Percentiles rank a stretch among this genome's conserved stretches.
Evolutionary conservation across 345 rosid genomes (phyloP).

Genomic region (Erucastrum elatum): DNA sequence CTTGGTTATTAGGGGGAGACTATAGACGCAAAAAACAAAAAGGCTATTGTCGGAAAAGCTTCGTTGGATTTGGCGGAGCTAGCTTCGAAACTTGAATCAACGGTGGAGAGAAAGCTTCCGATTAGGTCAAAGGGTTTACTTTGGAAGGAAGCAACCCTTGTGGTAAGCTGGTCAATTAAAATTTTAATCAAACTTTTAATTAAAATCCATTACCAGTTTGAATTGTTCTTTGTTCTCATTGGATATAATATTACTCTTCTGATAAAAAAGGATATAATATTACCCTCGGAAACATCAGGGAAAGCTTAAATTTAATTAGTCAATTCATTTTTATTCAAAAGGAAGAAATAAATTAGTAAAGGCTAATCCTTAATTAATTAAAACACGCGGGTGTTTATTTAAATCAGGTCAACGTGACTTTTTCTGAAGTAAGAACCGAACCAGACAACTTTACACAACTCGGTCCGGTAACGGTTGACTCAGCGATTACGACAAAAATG

Average conservation of each 20-base stretch:
- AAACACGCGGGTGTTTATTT: conserved; percentile 32
- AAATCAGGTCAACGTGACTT: conserved; percentile 33
- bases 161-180: conserved; percentile 30
- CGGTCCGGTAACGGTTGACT: conserved; percentile 25
- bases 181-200: neutral
- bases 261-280: neutral
- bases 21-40: conserved; percentile 20
- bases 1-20: conserved; percentile 17
- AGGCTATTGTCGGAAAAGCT: conserved; percentile 28
- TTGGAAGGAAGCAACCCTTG: conserved; percentile 34
- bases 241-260: neutral
- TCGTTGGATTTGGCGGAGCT: conserved; percentile 36
- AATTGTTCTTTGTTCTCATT: conserved; percentile 16
- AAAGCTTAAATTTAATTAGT: neutral
- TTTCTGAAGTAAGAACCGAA: conserved; percentile 35
- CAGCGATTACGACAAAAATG: conserved; percentile 16
- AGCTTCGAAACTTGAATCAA: conserved; percentile 22
- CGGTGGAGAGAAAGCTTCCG: conserved; percentile 38
- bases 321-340: neutral
- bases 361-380: conserved; percentile 20
- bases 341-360: neutral
- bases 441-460: conserved; percentile 25
- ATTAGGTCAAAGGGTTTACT: conserved; percentile 33
- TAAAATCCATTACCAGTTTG: neutral
- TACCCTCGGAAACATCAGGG: conserved; percentile 11